A percentile compares a stretch with the other conserved stretches of the same genome.
These are phyloP conservation scores for Metarhizium robertsii DNA, from an alignment of 2,329 filamentous ascomycete species.

Conservation along the genomic window DNA sequence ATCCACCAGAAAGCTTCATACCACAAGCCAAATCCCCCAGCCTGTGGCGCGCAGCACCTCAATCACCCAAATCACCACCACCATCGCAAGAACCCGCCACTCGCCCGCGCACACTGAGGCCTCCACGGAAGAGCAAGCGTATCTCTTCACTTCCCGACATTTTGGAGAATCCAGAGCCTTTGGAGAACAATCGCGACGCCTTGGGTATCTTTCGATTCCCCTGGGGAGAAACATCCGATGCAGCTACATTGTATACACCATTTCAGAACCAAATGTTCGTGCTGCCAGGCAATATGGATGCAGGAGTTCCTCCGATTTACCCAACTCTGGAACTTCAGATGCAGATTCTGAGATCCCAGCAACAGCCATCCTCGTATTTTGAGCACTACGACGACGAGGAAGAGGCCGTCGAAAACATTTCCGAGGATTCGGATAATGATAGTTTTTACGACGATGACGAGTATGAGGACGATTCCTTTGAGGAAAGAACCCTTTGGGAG, in stretches of 20 bases:
- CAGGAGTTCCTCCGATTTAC: conserved; percentile 2
- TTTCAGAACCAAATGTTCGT: conserved; percentile 15
- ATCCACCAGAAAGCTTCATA: not conserved
- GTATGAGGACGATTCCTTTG: conserved; percentile 35
- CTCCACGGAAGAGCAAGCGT: conserved; percentile 44
- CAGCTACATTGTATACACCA: conserved; percentile 29
- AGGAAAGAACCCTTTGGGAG: conserved; percentile 54
- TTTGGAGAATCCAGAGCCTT: conserved; percentile 49
- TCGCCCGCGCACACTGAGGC: conserved; percentile 41
- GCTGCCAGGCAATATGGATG: conserved; percentile 43
- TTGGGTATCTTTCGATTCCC: conserved; percentile 58
- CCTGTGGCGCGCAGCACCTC: not conserved
- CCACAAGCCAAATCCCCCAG: not conserved
- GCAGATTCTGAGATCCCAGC: conserved; percentile 13
- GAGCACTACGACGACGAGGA: conserved; percentile 52
- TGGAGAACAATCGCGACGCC: conserved; percentile 48
- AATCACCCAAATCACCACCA: not conserved
- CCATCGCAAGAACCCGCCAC: conserved; percentile 15
- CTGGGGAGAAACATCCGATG: conserved; percentile 55
- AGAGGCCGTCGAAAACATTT: conserved; percentile 16
- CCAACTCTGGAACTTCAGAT: conserved; percentile 5
- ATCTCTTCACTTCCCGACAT: conserved; percentile 55
- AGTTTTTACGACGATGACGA: conserved; percentile 19
- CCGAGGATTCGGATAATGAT: conserved; percentile 17
- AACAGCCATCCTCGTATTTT: conserved; percentile 43